Percentiles rank a stretch among this genome's conserved stretches.
These are phyloP conservation scores for Castanospermum australe DNA, from an alignment of 306 rosid genomes.

Conservation along the genomic window DNA sequence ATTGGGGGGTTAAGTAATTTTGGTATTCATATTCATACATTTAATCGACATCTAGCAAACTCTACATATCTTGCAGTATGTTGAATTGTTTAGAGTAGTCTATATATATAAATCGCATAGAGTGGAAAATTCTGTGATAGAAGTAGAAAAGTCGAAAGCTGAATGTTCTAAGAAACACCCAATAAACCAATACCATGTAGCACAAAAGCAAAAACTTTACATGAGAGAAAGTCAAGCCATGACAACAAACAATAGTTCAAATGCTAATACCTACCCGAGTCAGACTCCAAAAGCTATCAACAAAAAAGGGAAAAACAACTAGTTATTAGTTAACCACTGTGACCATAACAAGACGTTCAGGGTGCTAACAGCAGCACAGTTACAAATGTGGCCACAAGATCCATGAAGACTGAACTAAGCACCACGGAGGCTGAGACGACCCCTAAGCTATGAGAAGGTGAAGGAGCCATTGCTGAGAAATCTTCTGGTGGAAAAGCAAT, in stretches of 20 bases:
- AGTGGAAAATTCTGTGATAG: too few relatives aligned
- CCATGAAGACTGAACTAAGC: conserved; percentile 14
- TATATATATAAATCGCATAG: too few relatives aligned
- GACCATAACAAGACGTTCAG: not conserved
- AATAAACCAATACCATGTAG: not conserved
- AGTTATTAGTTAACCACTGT: not conserved
- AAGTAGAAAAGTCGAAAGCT: not conserved
- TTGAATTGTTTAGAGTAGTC: too few relatives aligned
- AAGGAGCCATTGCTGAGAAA: conserved; percentile 13
- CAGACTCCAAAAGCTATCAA: conserved; percentile 6
- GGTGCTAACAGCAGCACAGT: conserved; percentile 4
- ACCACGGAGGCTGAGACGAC: conserved; percentile 11
- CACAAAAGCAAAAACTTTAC: not conserved
- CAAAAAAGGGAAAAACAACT: not conserved
- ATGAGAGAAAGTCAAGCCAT: not conserved
- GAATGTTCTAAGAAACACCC: not conserved
- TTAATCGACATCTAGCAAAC: too few relatives aligned
- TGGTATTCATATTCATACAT: too few relatives aligned
- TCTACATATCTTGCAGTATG: too few relatives aligned
- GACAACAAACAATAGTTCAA: not conserved
- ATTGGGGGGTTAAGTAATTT: too few relatives aligned
- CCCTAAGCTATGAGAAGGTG: conserved; percentile 34
- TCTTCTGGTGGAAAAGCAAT: conserved; percentile 30
- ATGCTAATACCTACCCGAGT: conserved; percentile 2
- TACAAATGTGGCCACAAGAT: conserved; percentile 15